Evolutionary conservation across 108 stramenopile species (phyloP).

Genomic region (Cyclotella kingstonii): DNA sequence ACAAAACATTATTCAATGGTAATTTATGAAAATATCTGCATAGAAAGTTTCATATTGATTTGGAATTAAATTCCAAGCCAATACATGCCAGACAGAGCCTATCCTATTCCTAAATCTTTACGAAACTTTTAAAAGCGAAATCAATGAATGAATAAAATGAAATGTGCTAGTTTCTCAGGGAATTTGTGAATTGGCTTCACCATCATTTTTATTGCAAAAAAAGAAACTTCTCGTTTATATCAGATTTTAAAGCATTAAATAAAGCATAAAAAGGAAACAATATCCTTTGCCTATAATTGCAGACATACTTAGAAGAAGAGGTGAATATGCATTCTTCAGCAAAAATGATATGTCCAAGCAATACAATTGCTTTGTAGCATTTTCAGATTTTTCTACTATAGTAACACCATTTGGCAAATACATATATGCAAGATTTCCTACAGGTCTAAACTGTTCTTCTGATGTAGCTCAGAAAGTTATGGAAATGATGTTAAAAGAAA

Average conservation of each 20-base stretch:
- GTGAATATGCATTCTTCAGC: constrained; percentile 28
- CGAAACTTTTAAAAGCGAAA: constrained; percentile 21
- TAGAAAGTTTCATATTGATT: constrained; percentile 35
- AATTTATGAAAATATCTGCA: constrained; percentile 39
- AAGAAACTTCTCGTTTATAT: too few relatives aligned
- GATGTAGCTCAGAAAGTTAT: constrained; percentile 42
- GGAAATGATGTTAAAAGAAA: constrained; percentile 28
- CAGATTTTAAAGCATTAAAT: background rate
- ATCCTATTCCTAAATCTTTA: constrained; percentile 21
- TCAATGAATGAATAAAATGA: constrained; percentile 6
- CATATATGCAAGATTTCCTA: constrained; percentile 12
- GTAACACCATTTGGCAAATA: constrained; percentile 37
- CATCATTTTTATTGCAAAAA: background rate
- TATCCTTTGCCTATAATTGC: constrained; percentile 33
- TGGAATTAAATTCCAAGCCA: constrained; percentile 26
- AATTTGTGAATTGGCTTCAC: constrained; percentile 7
- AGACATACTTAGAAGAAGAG: constrained; percentile 21
- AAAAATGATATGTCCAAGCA: constrained; percentile 39
- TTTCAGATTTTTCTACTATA: constrained; percentile 13
- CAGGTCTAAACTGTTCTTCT: constrained; percentile 6
- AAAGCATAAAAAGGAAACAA: background rate
- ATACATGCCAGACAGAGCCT: constrained; percentile 14
- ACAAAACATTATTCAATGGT: constrained; percentile 30
- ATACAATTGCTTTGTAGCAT: constrained; percentile 31
- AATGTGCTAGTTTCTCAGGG: constrained; percentile 3